Conservation (phyloP, 805 yeast genomes). For the Wickerhamomyces subpelliculosus region DNA sequence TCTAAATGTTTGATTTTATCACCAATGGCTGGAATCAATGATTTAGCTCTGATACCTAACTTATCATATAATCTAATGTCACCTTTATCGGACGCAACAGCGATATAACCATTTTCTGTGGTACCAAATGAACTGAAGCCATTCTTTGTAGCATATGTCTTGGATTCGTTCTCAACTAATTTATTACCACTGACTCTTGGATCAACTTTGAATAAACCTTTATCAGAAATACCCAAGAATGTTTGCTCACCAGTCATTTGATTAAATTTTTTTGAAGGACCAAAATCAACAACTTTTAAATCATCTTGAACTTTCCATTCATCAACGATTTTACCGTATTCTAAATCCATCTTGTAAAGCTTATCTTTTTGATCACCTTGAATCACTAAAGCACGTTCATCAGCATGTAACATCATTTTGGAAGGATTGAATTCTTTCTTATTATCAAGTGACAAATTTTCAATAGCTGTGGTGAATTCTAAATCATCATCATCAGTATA, state of each 20-base stretch:
- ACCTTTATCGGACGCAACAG: constrained; percentile 71
- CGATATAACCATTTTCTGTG: constrained; percentile 67
- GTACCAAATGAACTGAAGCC: constrained; percentile 59
- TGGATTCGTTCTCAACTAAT: constrained; percentile 49
- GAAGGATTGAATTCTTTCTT: constrained; percentile 42
- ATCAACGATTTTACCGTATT: constrained; percentile 76
- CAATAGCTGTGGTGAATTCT: constrained; percentile 62
- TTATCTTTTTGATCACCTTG: constrained; percentile 44
- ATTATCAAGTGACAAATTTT: constrained; percentile 47
- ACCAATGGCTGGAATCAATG: constrained; percentile 77
- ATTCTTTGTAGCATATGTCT: constrained; percentile 47
- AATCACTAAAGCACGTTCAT: constrained; percentile 62
- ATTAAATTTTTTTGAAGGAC: constrained; percentile 67
- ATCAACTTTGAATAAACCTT: constrained; percentile 68
- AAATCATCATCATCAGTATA: constrained; percentile 44
- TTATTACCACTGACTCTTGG: constrained; percentile 62
- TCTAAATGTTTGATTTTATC: constrained; percentile 64
- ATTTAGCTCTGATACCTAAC: constrained; percentile 70
- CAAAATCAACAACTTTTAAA: constrained; percentile 47
- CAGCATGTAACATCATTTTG: constrained; percentile 69
- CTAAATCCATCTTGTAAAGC: constrained; percentile 71
- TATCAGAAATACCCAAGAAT: constrained; percentile 59
- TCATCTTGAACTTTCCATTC: constrained; percentile 62
- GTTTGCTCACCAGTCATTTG: constrained; percentile 71
- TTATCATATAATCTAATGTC: constrained; percentile 68